Conservation (phyloP, 805 yeast species). For the Candida pseudoglaebosa region DNA sequence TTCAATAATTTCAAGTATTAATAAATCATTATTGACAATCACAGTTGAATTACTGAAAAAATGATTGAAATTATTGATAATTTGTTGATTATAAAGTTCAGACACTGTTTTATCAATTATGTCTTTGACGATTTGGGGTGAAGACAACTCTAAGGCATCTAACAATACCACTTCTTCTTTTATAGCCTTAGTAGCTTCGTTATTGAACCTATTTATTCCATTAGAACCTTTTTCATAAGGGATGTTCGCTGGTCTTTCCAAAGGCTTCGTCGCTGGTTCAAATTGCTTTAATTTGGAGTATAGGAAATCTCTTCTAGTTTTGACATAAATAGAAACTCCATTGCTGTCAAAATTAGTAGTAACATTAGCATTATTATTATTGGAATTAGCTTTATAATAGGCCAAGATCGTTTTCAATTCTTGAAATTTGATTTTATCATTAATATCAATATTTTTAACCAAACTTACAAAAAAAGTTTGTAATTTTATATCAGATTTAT, state of each 20-base stretch:
- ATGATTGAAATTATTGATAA: slow-evolving; percentile 12
- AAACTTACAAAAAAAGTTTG: slow-evolving; percentile 28
- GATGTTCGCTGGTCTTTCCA: slow-evolving; percentile 26
- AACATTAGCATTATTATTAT: no score
- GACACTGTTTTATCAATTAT: slow-evolving; percentile 1
- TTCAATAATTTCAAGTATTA: slow-evolving; percentile 46
- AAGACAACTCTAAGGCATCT: slow-evolving; percentile 22
- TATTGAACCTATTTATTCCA: slow-evolving; percentile 53
- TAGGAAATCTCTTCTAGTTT: slow-evolving; percentile 28
- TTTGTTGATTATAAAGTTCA: slow-evolving; percentile 5
- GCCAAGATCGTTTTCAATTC: slow-evolving; percentile 41
- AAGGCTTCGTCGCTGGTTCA: slow-evolving; percentile 44
- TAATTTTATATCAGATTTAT: slow-evolving; percentile 53
- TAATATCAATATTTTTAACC: slow-evolving; percentile 13
- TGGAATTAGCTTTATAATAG: slow-evolving; percentile 39
- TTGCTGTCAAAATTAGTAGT: slow-evolving; percentile 19
- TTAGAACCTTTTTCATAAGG: slow-evolving; percentile 61
- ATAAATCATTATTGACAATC: slow-evolving; percentile 22
- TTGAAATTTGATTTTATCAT: slow-evolving; percentile 29
- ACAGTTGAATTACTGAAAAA: slow-evolving; percentile 11
- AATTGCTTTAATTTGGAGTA: slow-evolving; percentile 41
- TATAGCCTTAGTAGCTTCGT: slow-evolving; percentile 46
- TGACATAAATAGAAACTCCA: slow-evolving; percentile 14
- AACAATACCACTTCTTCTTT: slow-evolving; percentile 48
- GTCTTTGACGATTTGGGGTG: not conserved